These are phyloP conservation scores for Colletotrichum ledebouriae DNA, from an alignment of 2,329 filamentous ascomycete species.

Conservation along the genomic window DNA sequence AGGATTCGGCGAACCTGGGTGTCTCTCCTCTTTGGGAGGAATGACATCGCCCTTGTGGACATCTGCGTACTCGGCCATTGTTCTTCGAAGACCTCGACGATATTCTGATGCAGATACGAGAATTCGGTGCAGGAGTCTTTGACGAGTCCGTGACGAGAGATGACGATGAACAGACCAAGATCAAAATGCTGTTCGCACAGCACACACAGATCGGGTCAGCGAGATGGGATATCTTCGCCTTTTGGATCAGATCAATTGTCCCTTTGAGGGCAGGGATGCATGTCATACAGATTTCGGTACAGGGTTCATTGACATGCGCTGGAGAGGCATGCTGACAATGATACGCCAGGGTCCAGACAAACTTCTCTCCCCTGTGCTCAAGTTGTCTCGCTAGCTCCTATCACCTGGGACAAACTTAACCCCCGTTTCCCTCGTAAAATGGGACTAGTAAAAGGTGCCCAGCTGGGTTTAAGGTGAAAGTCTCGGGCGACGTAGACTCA, in stretches of 20 bases:
- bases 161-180: background rate
- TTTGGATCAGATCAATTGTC: conserved; percentile 17
- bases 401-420: background rate
- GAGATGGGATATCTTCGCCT: conserved; percentile 32
- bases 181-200: background rate
- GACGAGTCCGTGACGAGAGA: background rate
- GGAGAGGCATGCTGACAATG: background rate
- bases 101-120: background rate
- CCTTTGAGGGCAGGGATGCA: conserved; percentile 11
- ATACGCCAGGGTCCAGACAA: conserved; percentile 34
- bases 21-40: conserved; percentile 49
- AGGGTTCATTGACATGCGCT: conserved; percentile 19
- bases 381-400: background rate
- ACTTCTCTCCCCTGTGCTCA: conserved; percentile 4
- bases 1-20: conserved; percentile 45
- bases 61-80: conserved; percentile 26
- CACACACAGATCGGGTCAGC: background rate
- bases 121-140: too few species aligned
- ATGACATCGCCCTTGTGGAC: conserved; percentile 16
- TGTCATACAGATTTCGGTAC: conserved; percentile 8
- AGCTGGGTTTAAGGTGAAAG: conserved; percentile 6
- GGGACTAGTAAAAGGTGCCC: background rate
- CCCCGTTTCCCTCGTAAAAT: conserved; percentile 9
- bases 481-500: conserved; percentile 21
- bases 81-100: background rate